These are phyloP conservation scores for Pythium aquatile DNA, from an alignment of 352 stramenopile genomes.

Conservation along the genomic window DNA sequence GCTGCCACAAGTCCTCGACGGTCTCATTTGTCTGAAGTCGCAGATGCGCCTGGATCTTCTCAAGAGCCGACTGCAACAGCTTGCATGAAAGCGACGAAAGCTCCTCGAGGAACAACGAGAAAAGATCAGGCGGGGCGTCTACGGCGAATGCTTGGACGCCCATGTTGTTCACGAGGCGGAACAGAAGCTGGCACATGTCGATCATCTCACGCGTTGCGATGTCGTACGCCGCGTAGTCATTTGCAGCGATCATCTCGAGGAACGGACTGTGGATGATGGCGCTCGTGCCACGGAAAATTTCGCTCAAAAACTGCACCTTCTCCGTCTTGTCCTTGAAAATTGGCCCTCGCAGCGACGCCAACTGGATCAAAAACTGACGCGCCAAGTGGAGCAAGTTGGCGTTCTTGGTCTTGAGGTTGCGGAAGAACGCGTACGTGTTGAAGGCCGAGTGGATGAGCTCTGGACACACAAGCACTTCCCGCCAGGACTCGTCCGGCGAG, in stretches of 20 bases:
- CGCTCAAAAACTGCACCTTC: conserved; percentile 61
- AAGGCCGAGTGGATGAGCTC: conserved; percentile 84
- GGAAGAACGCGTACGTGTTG: conserved; percentile 84
- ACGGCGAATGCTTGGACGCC: conserved; percentile 51
- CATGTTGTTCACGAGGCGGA: conserved; percentile 76
- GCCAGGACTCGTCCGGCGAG: conserved; percentile 64
- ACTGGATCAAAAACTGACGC: conserved; percentile 76
- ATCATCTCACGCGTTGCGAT: conserved; percentile 80
- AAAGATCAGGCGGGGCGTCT: conserved; percentile 38
- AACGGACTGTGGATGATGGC: conserved; percentile 70
- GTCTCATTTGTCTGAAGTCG: conserved; percentile 38
- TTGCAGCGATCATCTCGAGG: conserved; percentile 63
- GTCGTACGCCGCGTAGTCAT: conserved; percentile 60
- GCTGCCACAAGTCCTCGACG: conserved; percentile 79
- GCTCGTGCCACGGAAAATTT: conserved; percentile 68
- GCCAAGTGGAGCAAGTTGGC: conserved; percentile 73
- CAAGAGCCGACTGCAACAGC: conserved; percentile 59
- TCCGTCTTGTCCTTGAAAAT: conserved; percentile 67
- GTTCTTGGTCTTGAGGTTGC: conserved; percentile 63
- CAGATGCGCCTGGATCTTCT: conserved; percentile 62
- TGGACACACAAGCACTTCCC: conserved; percentile 59
- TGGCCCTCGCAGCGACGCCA: conserved; percentile 69
- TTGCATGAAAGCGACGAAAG: conserved; percentile 69
- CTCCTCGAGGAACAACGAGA: conserved; percentile 65
- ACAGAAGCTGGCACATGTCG: conserved; percentile 79